Conservation (phyloP, 495 filamentous ascomycete genomes). For the Glarea lozoyensis region DNA sequence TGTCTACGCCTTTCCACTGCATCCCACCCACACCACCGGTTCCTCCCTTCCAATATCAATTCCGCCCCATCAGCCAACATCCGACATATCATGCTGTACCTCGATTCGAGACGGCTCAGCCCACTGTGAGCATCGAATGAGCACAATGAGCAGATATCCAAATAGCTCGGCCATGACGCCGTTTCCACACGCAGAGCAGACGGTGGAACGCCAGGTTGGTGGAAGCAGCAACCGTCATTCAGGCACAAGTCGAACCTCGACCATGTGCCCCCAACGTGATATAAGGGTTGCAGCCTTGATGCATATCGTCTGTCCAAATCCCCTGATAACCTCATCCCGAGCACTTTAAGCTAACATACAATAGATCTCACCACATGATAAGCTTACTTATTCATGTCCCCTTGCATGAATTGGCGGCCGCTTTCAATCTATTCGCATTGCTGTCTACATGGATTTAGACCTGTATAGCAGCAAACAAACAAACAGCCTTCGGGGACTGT, state of each 20-base stretch:
- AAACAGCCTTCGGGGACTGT: too few relatives aligned
- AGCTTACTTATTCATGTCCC: too few relatives aligned
- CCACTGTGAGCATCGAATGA: not conserved
- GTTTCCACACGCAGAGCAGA: too few relatives aligned
- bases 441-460: too few relatives aligned
- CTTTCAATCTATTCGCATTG: too few relatives aligned
- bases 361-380: too few relatives aligned
- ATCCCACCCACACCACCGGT: not conserved
- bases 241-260: not conserved
- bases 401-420: too few relatives aligned
- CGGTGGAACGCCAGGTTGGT: too few relatives aligned
- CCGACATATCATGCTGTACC: not conserved
- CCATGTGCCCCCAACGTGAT: not conserved
- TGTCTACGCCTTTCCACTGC: not conserved
- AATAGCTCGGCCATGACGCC: not conserved
- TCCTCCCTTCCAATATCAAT: not conserved
- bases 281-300: not conserved
- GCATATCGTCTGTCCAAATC: not conserved
- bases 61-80: not conserved
- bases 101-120: not conserved
- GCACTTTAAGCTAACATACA: too few relatives aligned
- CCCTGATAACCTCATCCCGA: too few relatives aligned
- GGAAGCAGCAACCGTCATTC: not conserved
- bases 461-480: too few relatives aligned
- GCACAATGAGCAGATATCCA: not conserved